These are phyloP conservation scores for Blastocystis sp. DNA, from an alignment of 352 stramenopile genomes.

Conservation along the genomic window DNA sequence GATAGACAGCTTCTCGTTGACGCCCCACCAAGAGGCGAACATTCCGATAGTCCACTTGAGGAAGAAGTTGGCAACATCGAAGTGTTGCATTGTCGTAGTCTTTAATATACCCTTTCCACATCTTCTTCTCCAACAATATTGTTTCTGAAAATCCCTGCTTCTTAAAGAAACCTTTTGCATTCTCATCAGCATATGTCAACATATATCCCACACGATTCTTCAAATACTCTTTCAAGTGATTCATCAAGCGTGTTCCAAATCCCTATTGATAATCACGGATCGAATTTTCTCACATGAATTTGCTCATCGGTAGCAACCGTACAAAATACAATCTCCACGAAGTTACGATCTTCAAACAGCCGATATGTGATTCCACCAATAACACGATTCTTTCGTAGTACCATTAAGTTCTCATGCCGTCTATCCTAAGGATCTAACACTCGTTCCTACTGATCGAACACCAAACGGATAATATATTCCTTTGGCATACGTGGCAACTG, in stretches of 20 bases:
- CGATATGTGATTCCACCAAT: slow-evolving; percentile 96
- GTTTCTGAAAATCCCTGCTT: slow-evolving; percentile 66
- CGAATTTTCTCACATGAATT: neutral
- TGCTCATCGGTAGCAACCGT: slow-evolving; percentile 90
- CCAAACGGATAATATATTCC: slow-evolving; percentile 95
- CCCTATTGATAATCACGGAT: slow-evolving; percentile 69
- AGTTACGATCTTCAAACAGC: slow-evolving; percentile 82
- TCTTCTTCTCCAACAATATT: slow-evolving; percentile 73
- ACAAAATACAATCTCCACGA: slow-evolving; percentile 99
- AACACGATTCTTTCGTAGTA: slow-evolving; percentile 81
- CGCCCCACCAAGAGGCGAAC: slow-evolving; percentile 85
- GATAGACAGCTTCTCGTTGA: slow-evolving; percentile 75
- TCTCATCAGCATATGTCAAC: slow-evolving; percentile 62
- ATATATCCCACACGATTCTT: slow-evolving; percentile 69
- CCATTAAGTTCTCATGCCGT: slow-evolving; percentile 81
- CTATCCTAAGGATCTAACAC: neutral
- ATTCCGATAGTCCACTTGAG: slow-evolving; percentile 88
- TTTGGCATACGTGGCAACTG: slow-evolving; percentile 82
- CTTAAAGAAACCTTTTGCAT: slow-evolving; percentile 62
- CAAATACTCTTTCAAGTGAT: slow-evolving; percentile 93
- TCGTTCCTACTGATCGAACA: slow-evolving; percentile 84
- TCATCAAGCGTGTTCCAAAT: slow-evolving; percentile 97
- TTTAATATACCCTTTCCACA: slow-evolving; percentile 97
- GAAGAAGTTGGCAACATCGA: slow-evolving; percentile 97
- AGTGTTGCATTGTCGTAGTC: slow-evolving; percentile 97